Base-by-base conservation (phyloP, 2,329 filamentous ascomycete species). In the Xylaria digitata region DNA sequence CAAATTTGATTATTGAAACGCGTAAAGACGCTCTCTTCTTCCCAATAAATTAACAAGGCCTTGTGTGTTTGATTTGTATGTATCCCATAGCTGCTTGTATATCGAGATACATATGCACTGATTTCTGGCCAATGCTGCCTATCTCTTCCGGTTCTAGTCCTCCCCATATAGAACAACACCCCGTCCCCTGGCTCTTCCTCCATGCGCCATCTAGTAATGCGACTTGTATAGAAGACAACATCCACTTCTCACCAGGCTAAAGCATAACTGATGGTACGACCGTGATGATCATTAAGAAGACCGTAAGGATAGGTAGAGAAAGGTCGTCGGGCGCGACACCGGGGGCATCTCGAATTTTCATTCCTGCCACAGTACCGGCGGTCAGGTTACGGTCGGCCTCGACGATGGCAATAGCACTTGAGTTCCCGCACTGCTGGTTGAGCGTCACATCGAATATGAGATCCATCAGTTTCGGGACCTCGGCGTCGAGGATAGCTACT, bases 361-460 rank as follows among this genome's bases (percentile, higher is more conserved):
- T 73, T 59, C 77, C 77, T 1, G 75, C 72, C 6, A 85, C 80
- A 48, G 78, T 79, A 34, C 81, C 80, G 40, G 73, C 68, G 2
- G 82, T 82, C 69, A 84, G 81, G 73, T 85, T 85, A 53, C 64
- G 72, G 53, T 74, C 81, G 2, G 82, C 82, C 67, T 80, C 81
- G 26, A 72, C 72, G n/a, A 82, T 43, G n/a, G 82, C 82, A 53
- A 83, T 71, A 53, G 77, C 74, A 9, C 80, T 82, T 69, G 82
- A 73, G 75, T 85, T 85, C 15, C 82, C 82, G 71, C 83, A 85
- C 46, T 76, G 75, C 45, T 71, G 65, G 74, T 85, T 85, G 55
- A 85, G 74, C 8, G 73, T 70, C 34, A 62, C 66, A 68, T 85
- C 77, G 43, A 78, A 75, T 46, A 77, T 82, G 68, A 84, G 73